Base-by-base conservation (phyloP, 1,139 yeast species). In the Kodamaea plutei region DNA sequence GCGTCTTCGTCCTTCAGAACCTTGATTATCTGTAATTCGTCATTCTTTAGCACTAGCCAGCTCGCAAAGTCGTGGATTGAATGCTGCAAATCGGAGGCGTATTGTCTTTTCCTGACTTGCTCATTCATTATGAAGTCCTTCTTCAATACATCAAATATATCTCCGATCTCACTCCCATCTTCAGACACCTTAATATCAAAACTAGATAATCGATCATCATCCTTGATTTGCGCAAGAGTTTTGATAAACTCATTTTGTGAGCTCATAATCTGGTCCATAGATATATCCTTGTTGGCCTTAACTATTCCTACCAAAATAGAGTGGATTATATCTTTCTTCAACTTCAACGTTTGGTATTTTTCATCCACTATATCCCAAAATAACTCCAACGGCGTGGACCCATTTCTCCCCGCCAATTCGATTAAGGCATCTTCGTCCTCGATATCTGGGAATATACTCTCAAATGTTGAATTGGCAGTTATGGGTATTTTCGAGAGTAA, bases 341-440 rank as follows among this genome's bases (percentile, higher is more conserved):
- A 73, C 39, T 70, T 72, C 26, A 83, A 49, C 3, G 66, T 50
- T 36, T 79, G 73, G 20, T 69, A 68, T 45, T 77, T 76, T 33
- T 75, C 81, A 44, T 83, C 89, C 2, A 82, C 69, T 1, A 73
- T 51, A 52, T 89, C 96, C 76, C 87, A 74, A 47, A 84, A 85
- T 26, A 85, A 57, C 38, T 88, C 95, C 21, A 82, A 50, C 0
- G 95, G 84, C 1, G 79, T 69, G 0, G 96, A 87, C 0, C 96
- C 96, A 25, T 76, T 68, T 36, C 89, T 69, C 0, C 95, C 95
- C 38, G 88, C 69, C 25, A 87, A 45, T 14, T 71, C 76, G 10
- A 72, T 51, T 47, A 82, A 87, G 11, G 77, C 61, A 31, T 64
- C 68, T 37, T 82, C 82, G 17, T 73, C 69, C 41, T 76, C 77